Base-by-base conservation (phyloP, 2,329 filamentous ascomycete species). In the Sordariomycetes sp. region DNA sequence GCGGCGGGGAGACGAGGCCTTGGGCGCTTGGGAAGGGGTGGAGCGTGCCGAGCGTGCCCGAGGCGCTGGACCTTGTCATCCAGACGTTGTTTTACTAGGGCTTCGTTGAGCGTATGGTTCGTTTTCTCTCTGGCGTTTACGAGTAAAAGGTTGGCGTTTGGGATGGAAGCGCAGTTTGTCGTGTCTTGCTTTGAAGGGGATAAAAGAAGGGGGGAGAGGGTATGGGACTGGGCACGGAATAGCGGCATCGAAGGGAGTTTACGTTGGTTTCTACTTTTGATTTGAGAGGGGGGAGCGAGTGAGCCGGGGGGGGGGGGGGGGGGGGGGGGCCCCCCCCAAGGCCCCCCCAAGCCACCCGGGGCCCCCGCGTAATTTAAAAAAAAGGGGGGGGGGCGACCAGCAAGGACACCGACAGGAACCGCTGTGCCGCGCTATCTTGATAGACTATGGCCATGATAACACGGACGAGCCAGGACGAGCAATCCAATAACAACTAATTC, bases 51-150 rank as follows among this genome's bases (percentile, higher is more conserved):
- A 69, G 69, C 2, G 53, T 76, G 45, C 63, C 67, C 2, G 72
- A 78, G 57, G 35, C 76, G n/a, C 73, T 76, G 50, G 76, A 79
- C 62, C 62, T 72, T 52, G 61, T 77, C 20, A 66, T 76, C 24
- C 74, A 77, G 59, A 69, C 65, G n/a, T 59, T 76, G 12, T 70
- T 75, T 62, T 68, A 71, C 50, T 76, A 61, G 22, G 24, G 28
- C 28, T 32, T 4, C 4, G 28, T 17, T n/a, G 8, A 12, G 39
- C 13, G 39, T 45, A n/a, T 15, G 13, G 39, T 45, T 45, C 8
- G 36, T 45, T 52, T 55, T 35, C 50, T 50, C 48, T 51, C 51
- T 57, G 54, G 58, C 57, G 39, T 52, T 7, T 53, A n/a, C 15
- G 39, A 17, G n/a, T 45, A n/a, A 45, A n/a, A 45, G 15, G n/a